Conservation (phyloP, 2,329 filamentous ascomycete species). For the Colletotrichum sp. region DNA sequence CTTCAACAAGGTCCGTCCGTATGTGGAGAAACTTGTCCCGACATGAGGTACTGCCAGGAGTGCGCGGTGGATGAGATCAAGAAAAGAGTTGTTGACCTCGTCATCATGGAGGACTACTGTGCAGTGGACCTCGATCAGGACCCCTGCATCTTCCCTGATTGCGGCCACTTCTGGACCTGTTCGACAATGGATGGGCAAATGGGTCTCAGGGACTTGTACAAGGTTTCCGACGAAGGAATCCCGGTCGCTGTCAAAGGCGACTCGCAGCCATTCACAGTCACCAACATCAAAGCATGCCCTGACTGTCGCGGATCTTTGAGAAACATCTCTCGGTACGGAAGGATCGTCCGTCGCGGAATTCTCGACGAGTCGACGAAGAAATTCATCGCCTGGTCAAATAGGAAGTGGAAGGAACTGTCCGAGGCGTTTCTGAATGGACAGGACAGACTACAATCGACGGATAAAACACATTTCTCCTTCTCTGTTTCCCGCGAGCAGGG, state of each 20-base stretch:
- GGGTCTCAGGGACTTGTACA: slow-evolving; percentile 55
- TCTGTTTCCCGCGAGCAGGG: background rate
- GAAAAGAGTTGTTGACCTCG: slow-evolving; percentile 57
- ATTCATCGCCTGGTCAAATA: slow-evolving; percentile 61
- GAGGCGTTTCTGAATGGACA: slow-evolving; percentile 30
- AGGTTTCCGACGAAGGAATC: slow-evolving; percentile 36
- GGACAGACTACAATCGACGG: background rate
- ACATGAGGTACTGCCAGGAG: slow-evolving; percentile 55
- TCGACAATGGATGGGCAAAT: slow-evolving; percentile 66
- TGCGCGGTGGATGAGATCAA: slow-evolving; percentile 53
- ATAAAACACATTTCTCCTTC: no score
- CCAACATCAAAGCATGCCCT: slow-evolving; percentile 59
- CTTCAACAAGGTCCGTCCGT: slow-evolving; percentile 49
- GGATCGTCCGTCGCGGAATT: slow-evolving; percentile 62
- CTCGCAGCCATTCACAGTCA: slow-evolving; percentile 52
- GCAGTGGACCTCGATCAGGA: slow-evolving; percentile 63
- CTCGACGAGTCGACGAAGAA: slow-evolving; percentile 69
- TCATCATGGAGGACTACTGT: slow-evolving; percentile 56
- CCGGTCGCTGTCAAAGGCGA: slow-evolving; percentile 36
- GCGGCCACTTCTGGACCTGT: slow-evolving; percentile 67
- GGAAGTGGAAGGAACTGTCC: slow-evolving; percentile 35
- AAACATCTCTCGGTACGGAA: slow-evolving; percentile 63
- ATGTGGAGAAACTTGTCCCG: slow-evolving; percentile 68
- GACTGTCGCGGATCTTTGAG: slow-evolving; percentile 63
- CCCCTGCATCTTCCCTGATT: slow-evolving; percentile 66